A percentile compares a stretch with the other conserved stretches of the same genome.
phyloP scores from a whole-genome alignment of 2,329 filamentous ascomycete genomes.

The Truncatella angustata region DNA sequence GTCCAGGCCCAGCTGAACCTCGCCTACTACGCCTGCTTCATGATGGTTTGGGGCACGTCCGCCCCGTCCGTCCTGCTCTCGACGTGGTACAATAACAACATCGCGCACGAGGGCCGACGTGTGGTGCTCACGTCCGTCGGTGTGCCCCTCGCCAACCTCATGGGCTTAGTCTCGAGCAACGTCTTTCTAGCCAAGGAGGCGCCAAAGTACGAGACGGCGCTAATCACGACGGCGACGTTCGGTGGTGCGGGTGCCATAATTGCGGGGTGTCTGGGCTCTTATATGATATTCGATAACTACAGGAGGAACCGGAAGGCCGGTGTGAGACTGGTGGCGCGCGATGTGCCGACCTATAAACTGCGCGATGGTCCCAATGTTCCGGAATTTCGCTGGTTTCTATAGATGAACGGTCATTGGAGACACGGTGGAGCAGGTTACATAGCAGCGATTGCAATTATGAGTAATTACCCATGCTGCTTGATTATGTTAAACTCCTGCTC shows the following conservation, averaged over 20 bases:
- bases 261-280: slow-evolving; percentile 55
- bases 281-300: slow-evolving; percentile 65
- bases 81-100: slow-evolving; percentile 78
- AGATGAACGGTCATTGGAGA: too few species aligned
- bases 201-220: slow-evolving; percentile 65
- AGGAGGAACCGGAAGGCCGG: slow-evolving; percentile 57
- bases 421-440: too few species aligned
- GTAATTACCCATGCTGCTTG: too few species aligned
- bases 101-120: slow-evolving; percentile 72
- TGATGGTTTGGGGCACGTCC: slow-evolving; percentile 80
- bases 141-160: slow-evolving; percentile 73
- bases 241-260: slow-evolving; percentile 57
- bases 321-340: slow-evolving; percentile 49
- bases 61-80: slow-evolving; percentile 68
- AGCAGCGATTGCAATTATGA: too few species aligned
- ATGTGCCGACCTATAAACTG: slow-evolving; percentile 55
- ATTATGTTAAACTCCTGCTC: too few species aligned
- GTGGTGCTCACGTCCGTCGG: slow-evolving; percentile 69
- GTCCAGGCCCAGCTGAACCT: slow-evolving; percentile 61
- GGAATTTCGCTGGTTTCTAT: slow-evolving; percentile 59
- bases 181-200: slow-evolving; percentile 65
- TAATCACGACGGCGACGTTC: slow-evolving; percentile 64
- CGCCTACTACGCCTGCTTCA: slow-evolving; percentile 74
- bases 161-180: slow-evolving; percentile 69
- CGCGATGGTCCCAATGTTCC: slow-evolving; percentile 50